Conservation (phyloP, 2,329 filamentous ascomycete species). For the Ophiostoma piceae region DNA sequence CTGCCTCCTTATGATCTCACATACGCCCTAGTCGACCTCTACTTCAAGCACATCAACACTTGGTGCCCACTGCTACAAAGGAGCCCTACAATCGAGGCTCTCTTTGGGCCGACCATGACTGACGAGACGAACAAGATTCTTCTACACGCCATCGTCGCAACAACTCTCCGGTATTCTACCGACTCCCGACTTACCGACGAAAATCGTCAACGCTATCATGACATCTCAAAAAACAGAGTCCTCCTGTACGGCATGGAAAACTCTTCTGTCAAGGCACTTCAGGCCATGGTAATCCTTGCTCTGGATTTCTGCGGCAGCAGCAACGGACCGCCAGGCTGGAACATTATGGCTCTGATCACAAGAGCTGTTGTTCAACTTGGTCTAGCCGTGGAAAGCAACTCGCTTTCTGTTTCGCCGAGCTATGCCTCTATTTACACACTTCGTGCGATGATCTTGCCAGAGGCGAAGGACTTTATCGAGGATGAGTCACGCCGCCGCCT, state of each 20-base stretch:
- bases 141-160: conserved; percentile 83
- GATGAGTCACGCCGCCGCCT: conserved; percentile 78
- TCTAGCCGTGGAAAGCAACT: conserved; percentile 75
- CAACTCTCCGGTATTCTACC: conserved; percentile 76
- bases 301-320: conserved; percentile 79
- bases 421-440: conserved; percentile 86
- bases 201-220: conserved; percentile 68
- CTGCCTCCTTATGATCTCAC: conserved; percentile 70
- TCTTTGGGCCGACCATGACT: conserved; percentile 71
- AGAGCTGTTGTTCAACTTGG: conserved; percentile 84
- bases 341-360: conserved; percentile 81
- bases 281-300: conserved; percentile 81
- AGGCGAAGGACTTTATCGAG: conserved; percentile 79
- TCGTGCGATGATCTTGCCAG: conserved; percentile 75
- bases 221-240: conserved; percentile 77
- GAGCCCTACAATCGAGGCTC: conserved; percentile 70
- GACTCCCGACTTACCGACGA: conserved; percentile 70
- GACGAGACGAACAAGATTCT: conserved; percentile 79
- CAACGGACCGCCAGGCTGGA: conserved; percentile 89
- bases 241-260: conserved; percentile 83
- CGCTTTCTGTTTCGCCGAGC: conserved; percentile 68
- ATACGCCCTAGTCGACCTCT: conserved; percentile 67
- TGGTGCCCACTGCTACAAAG: conserved; percentile 90
- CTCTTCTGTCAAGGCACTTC: conserved; percentile 79
- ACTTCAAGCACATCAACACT: conserved; percentile 74